phyloP scores from a whole-genome alignment of 306 rosid species.

The Abrus pulchellus region DNA sequence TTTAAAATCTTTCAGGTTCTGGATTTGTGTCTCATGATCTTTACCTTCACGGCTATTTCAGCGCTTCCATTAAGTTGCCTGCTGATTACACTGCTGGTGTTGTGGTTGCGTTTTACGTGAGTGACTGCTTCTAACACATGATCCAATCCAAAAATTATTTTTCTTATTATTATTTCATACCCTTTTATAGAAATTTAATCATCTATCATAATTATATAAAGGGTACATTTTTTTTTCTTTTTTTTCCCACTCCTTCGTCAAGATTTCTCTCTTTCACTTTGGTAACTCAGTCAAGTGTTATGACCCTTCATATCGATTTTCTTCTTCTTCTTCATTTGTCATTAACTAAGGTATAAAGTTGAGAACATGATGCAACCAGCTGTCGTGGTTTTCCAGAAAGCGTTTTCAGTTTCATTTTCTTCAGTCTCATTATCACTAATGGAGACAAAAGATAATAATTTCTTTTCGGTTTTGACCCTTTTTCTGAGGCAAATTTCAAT shows the following conservation, averaged over 20 bases:
- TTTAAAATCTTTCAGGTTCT: conserved; percentile 68
- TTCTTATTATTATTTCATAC: neutral
- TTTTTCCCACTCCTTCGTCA: neutral
- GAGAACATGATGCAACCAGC: neutral
- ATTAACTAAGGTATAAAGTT: neutral
- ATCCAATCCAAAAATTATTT: neutral
- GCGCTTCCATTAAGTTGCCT: conserved; percentile 94
- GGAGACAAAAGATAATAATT: conserved; percentile 1
- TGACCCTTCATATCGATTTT: neutral
- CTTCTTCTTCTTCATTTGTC: neutral
- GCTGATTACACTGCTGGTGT: conserved; percentile 96
- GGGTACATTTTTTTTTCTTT: too few species aligned
- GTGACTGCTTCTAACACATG: conserved; percentile 44
- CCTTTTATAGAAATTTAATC: conserved; percentile 8
- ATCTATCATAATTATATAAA: neutral
- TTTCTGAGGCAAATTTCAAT: conserved; percentile 12
- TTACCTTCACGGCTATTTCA: conserved; percentile 86
- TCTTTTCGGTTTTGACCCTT: neutral
- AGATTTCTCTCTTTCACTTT: too few species aligned
- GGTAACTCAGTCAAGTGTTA: too few species aligned
- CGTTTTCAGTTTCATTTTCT: conserved; percentile 38
- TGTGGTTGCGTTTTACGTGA: conserved; percentile 97
- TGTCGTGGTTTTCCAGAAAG: neutral
- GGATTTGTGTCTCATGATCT: conserved; percentile 97
- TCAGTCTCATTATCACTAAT: conserved; percentile 12